phyloP scores from a whole-genome alignment of 1,284 basidiomycete genomes.

The Ganoderma lucidum region DNA sequence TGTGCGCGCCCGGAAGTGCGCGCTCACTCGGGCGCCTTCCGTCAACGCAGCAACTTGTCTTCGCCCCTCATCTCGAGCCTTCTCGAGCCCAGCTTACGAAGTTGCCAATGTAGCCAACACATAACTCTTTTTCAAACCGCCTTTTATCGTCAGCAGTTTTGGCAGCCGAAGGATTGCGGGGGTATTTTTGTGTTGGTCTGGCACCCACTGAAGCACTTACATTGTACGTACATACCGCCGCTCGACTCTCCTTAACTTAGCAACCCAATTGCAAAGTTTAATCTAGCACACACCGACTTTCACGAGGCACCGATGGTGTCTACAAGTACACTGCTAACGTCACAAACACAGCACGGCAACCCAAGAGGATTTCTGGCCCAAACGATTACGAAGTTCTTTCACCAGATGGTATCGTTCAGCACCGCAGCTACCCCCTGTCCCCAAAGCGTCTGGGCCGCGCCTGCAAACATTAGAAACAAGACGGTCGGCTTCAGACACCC shows the following conservation, averaged over 20 bases:
- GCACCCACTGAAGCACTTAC: too few relatives aligned
- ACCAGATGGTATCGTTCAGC: conserved; percentile 18
- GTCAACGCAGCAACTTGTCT: background rate
- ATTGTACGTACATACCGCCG: too few relatives aligned
- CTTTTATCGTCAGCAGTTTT: background rate
- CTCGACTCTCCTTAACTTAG: background rate
- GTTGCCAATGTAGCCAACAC: background rate
- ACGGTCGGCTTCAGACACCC: background rate
- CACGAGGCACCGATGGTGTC: background rate
- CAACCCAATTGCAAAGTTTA: background rate
- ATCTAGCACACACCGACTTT: background rate
- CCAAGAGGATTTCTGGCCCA: background rate
- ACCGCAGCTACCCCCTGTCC: conserved; percentile 34
- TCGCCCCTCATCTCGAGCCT: background rate
- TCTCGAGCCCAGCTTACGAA: too few relatives aligned
- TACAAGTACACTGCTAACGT: background rate
- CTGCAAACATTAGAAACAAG: conserved; percentile 13
- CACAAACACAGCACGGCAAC: too few relatives aligned
- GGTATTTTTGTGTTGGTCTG: too few relatives aligned
- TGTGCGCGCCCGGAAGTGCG: background rate
- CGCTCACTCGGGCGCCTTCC: background rate
- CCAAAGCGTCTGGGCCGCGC: conserved; percentile 38
- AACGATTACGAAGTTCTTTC: background rate
- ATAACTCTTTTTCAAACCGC: background rate
- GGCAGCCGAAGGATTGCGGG: background rate